phyloP scores from a whole-genome alignment of 768 basidiomycete species.

The Sistotremastrum suecicum region DNA sequence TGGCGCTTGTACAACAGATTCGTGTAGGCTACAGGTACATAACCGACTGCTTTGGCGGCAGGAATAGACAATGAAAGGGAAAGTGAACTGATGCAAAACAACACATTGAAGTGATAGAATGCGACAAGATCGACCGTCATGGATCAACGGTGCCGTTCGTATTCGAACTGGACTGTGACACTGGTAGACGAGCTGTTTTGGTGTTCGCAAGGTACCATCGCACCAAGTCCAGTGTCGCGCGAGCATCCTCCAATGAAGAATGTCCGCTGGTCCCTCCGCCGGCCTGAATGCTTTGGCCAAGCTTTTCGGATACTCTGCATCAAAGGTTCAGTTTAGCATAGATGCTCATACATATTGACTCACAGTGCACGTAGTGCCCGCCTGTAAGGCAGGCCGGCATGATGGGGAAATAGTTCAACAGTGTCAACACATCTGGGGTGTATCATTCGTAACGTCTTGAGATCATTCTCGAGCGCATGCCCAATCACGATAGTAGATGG shows the following conservation, averaged over 20 bases:
- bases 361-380: slow-evolving; percentile 75
- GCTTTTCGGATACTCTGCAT: slow-evolving; percentile 65
- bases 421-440: slow-evolving; percentile 85
- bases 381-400: slow-evolving; percentile 60
- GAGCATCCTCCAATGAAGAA: slow-evolving; percentile 81
- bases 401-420: slow-evolving; percentile 73
- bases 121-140: no score
- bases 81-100: no score
- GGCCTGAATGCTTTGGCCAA: slow-evolving; percentile 71
- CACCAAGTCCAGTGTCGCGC: slow-evolving; percentile 79
- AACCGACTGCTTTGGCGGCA: no score
- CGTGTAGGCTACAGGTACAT: no score
- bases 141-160: no score
- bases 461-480: slow-evolving; percentile 85
- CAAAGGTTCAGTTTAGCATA: slow-evolving; percentile 1
- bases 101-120: no score
- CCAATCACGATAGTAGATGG: slow-evolving; percentile 80
- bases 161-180: no score
- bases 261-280: slow-evolving; percentile 68
- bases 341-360: slow-evolving; percentile 7
- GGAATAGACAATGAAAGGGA: no score
- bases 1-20: no score
- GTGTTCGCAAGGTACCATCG: slow-evolving; percentile 64
- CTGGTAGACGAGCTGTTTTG: slow-evolving; percentile 1
- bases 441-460: slow-evolving; percentile 78